Evolutionary conservation across 139 green algal species (phyloP).

Genomic region (Gonium pectorale): DNA sequence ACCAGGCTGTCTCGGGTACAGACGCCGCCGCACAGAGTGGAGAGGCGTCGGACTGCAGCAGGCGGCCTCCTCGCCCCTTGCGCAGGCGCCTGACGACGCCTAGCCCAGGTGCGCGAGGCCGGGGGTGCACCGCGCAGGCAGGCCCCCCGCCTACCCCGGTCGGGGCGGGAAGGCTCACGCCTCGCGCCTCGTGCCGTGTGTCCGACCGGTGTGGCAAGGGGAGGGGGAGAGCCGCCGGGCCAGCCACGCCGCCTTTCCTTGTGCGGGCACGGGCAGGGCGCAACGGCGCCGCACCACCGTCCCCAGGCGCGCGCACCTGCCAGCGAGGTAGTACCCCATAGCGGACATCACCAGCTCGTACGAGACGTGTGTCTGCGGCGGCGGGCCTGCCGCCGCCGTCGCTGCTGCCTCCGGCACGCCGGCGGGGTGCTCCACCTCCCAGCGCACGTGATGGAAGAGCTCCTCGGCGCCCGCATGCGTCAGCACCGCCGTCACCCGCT

Average conservation of each 20-base stretch:
- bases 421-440: not conserved
- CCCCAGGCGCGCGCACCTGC: not conserved
- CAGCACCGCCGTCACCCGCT: not conserved
- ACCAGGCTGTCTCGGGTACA: too few species aligned
- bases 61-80: too few species aligned
- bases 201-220: not conserved
- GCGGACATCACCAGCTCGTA: not conserved
- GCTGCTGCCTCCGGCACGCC: not conserved
- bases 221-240: not conserved
- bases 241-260: too few species aligned
- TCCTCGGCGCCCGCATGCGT: not conserved
- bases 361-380: not conserved
- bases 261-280: not conserved
- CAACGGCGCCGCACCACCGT: not conserved
- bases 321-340: constrained; percentile 12
- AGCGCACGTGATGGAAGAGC: not conserved
- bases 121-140: not conserved
- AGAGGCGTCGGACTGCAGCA: too few species aligned
- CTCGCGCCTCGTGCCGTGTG: not conserved
- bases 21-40: too few species aligned
- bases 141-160: not conserved
- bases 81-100: too few species aligned
- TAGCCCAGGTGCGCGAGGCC: too few species aligned
- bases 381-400: too few species aligned
- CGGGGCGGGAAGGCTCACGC: not conserved